Evolutionary conservation across 31 red algal species (phyloP), one percentile per base, ranked within the genome.

Genomic region (Asparagopsis taxiformis): DNA sequence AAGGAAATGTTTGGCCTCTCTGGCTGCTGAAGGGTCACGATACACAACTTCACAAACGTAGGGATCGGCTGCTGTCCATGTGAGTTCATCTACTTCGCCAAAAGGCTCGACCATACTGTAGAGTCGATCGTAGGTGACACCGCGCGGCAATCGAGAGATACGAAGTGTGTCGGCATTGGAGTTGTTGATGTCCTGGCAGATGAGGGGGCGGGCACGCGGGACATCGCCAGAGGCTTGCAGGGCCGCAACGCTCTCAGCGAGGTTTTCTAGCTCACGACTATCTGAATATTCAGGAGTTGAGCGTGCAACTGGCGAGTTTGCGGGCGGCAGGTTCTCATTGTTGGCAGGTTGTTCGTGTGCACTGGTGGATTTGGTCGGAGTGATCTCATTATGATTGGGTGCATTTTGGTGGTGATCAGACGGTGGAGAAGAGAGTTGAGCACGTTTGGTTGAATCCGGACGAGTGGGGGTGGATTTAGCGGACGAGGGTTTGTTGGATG

Each of bases 21-120:
- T 49, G 4, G 83, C 83, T 2, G 72, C 83, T 19, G 72, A 51
- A 0, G 83, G 65, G 52, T 78, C 65, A 33, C 56, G 51, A 55
- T 78, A 88, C 19, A 65, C 73, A 11, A 78, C 73, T 26, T 88
- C 82, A 38, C 70, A 75, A 33, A 86, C 51, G 33, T 86, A 75
- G 6, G 82, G 82, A 36, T 75, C 70, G 5, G 82, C 19, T 3
- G 82, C 60, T 7, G 48, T 62, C 82, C 82, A 86, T 2, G 43
- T 20, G n/a, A 86, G 49, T 7, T 76, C 70, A 4, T 76, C 70
- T 1, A 86, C 82, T 21, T 86, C 82, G 2, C 82, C 82, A 70
- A 86, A 86, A 7, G 82, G 82, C 30, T 76, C 71, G 51, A 86
- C 82, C 70, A 86, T 75, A 31, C 64, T 68, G 39, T 72, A 52